These are phyloP conservation scores for Thalassiosira livingstoniorum DNA, from an alignment of 352 stramenopile species.

Conservation along the genomic window DNA sequence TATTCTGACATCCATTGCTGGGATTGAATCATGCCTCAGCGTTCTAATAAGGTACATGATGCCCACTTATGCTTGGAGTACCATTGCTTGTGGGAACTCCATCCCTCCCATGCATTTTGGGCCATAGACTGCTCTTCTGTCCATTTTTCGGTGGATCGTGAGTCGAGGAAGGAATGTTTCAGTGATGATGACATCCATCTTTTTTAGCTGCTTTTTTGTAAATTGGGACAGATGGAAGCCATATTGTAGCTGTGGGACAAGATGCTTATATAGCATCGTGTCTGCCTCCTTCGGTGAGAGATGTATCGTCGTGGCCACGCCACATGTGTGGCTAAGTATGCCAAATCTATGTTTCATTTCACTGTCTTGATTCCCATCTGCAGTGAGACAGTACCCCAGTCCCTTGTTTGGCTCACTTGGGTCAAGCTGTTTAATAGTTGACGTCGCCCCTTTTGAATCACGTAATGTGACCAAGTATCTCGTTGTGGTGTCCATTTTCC, in stretches of 20 bases:
- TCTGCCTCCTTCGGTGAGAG: too few relatives aligned
- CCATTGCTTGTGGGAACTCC: background rate
- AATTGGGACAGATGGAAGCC: background rate
- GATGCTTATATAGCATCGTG: too few relatives aligned
- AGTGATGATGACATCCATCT: background rate
- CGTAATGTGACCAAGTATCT: background rate
- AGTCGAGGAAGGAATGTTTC: background rate
- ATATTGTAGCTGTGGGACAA: background rate
- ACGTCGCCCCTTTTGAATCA: background rate
- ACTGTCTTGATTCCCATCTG: conserved; percentile 19
- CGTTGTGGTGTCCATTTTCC: background rate
- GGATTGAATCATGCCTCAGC: background rate
- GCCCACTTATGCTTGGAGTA: background rate
- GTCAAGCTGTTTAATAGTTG: conserved; percentile 1
- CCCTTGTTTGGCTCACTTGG: conserved; percentile 24
- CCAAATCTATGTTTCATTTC: too few relatives aligned
- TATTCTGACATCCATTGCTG: background rate
- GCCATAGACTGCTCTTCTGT: background rate
- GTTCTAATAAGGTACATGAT: background rate
- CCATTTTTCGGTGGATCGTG: background rate
- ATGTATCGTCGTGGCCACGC: too few relatives aligned
- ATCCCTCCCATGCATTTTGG: background rate
- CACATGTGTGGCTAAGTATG: too few relatives aligned
- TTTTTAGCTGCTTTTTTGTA: background rate
- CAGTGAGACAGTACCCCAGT: conserved; percentile 1